Evolutionary conservation across 1,139 yeast genomes (phyloP), one percentile per base, ranked within the genome.

Genomic region (Zygosaccharomyces sapae): DNA sequence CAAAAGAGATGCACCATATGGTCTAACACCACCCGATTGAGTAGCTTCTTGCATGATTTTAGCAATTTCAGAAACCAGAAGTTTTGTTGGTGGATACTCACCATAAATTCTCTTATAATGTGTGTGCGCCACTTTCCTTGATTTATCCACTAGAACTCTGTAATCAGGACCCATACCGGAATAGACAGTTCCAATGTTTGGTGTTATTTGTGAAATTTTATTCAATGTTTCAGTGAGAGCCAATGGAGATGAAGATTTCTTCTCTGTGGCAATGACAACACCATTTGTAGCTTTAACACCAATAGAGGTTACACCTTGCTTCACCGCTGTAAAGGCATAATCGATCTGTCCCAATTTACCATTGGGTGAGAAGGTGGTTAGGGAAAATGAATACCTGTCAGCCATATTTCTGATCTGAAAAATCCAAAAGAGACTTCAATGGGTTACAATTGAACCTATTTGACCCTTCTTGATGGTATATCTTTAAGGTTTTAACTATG

Each of bases 151-250:
- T 45, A 94, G 77, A 16, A 94, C 96, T 56, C 99, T 77, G 73
- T 86, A 94, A 69, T 94, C 99, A 18, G 99, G 98, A n/a, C 98
- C 98, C 97, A 94, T 90, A 25, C 99, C 99, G 12, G 96, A 80
- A 70, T 94, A 94, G 3, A 95, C 89, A 79, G 92, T 88, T 50
- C 97, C 98, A 56, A 92, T 87, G 64, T 92, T 89, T 34, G 98
- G 98, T 1, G 98, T 89, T 60, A 94, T 79, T 51, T 80, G 72
- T 47, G 88, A 85, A 36, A 94, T 83, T 66, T 94, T 94, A 46
- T 83, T 77, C 52, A 86, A 76, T 46, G 89, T 79, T 46, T 86
- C 95, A 29, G 79, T 72, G 59, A 87, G 82, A 53, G 88, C 77
- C 55, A 94, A 77, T 22, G 85, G 75, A 6, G 97, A 88, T 46